Base-by-base conservation (phyloP, 148 eudicot species). In the Amaranthus cruentus region DNA sequence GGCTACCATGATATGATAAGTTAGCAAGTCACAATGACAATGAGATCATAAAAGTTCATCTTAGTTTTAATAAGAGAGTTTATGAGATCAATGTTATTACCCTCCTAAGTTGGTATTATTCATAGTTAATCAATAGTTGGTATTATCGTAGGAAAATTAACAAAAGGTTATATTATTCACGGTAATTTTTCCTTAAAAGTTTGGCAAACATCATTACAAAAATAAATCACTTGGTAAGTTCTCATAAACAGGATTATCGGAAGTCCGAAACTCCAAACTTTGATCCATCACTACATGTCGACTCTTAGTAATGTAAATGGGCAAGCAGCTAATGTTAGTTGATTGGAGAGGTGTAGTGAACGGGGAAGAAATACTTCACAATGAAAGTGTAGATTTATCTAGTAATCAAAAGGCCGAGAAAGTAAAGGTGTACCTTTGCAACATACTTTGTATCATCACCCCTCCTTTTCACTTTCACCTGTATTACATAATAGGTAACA, bases 391-490 rank as follows among this genome's bases (percentile, higher is more conserved):
- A 60, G 7, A 60, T 11, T 6, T 59, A 57, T 55, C 5, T 58
- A 76, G 60, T 50, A 15, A 65, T 11, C 6, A 62, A 11, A 28
- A 54, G 11, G 12, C 57, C 13, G 14, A 75, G 49, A 69, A 74
- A 50, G 64, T 28, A 59, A 62, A 76, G 50, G 52, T 69, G 73
- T 89, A 94, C 98, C 98, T 91, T 91, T n/a, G 96, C 98, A 81
- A 91, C 93, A 81, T 91, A 94, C 78, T 94, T 94, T 66, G 93
- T 90, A 73, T 94, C 98, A 83, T 91, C 97, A 73, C 98, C 98
- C 77, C 97, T 89, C 86, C 84, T 91, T 85, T 94, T 94, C 67
- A 94, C 97, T 84, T 94, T 94, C 79, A 94, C 98, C 98, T 94
- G 85, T 66, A 71, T 76, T 2, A 54, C 14, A 43, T 14, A 64